phyloP scores from a whole-genome alignment of 2,329 filamentous ascomycete genomes.

The Fusarium clavum region DNA sequence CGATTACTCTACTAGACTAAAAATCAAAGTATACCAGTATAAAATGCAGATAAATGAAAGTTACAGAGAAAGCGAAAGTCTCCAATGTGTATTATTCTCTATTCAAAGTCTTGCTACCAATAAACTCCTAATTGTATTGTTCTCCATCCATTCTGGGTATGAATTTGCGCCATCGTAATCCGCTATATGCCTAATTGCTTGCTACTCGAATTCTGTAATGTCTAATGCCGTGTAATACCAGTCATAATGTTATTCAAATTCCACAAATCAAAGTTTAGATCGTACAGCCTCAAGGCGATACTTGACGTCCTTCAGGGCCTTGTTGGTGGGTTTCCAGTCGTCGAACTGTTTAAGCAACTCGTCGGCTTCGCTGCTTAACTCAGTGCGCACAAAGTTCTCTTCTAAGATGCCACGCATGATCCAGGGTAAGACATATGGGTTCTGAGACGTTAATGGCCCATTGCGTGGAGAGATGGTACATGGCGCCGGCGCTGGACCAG shows the following conservation, averaged over 20 bases:
- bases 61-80: background rate
- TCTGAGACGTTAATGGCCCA: slow-evolving; percentile 64
- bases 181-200: background rate
- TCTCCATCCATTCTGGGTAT: slow-evolving; percentile 23
- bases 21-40: slow-evolving; percentile 23
- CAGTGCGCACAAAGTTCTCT: slow-evolving; percentile 88
- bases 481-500: slow-evolving; percentile 54
- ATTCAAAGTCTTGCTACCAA: slow-evolving; percentile 8
- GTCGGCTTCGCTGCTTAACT: slow-evolving; percentile 80
- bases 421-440: slow-evolving; percentile 94
- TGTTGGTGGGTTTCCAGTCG: slow-evolving; percentile 89
- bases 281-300: slow-evolving; percentile 92
- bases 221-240: background rate
- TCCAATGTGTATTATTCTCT: slow-evolving; percentile 18
- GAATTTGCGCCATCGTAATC: slow-evolving; percentile 13
- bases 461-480: slow-evolving; percentile 45
- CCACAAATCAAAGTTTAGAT: slow-evolving; percentile 72
- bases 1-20: slow-evolving; percentile 39
- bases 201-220: background rate
- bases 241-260: background rate
- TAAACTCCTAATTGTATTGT: slow-evolving; percentile 25
- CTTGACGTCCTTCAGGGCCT: slow-evolving; percentile 94
- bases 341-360: slow-evolving; percentile 90
- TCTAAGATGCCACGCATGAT: slow-evolving; percentile 94
- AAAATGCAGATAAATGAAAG: slow-evolving; percentile 1